Conservation (phyloP, 345 rosid genomes). For the Rhodamnia rubescens region DNA sequence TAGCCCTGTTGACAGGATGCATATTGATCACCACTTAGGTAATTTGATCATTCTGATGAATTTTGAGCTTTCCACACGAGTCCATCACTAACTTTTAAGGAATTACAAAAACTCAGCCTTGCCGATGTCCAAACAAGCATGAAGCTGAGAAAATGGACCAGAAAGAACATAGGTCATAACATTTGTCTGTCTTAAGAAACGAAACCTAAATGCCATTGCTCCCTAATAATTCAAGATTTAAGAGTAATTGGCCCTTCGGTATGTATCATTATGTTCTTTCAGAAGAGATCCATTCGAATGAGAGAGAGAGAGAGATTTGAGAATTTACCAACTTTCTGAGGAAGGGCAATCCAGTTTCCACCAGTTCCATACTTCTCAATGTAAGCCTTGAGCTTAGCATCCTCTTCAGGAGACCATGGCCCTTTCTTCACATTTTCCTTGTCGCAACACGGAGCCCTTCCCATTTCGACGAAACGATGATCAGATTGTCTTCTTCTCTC, state of each 20-base stretch:
- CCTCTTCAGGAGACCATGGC: constrained; percentile 98
- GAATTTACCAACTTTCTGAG: constrained; percentile 79
- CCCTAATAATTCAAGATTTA: not conserved
- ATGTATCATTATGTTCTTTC: not conserved
- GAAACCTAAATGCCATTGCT: not conserved
- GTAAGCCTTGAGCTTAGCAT: constrained; percentile 81
- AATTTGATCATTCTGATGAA: not conserved
- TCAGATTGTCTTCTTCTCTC: not conserved
- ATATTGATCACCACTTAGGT: not conserved
- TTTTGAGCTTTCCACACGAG: not conserved
- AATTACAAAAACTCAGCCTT: not conserved
- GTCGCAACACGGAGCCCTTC: constrained; percentile 98
- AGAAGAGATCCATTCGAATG: not conserved
- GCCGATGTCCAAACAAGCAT: not conserved
- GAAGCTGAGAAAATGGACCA: not conserved
- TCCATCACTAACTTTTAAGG: not conserved
- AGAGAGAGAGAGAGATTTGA: not conserved
- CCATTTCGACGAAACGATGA: constrained; percentile 29
- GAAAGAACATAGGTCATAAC: not conserved
- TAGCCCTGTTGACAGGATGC: constrained; percentile 30
- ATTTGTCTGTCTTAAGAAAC: not conserved
- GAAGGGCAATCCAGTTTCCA: constrained; percentile 96
- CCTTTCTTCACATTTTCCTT: constrained; percentile 90
- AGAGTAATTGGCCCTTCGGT: not conserved
- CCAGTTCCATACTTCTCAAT: constrained; percentile 82